Conservation (phyloP, 129 eudicot species). For the Flaveria sonorensis region DNA sequence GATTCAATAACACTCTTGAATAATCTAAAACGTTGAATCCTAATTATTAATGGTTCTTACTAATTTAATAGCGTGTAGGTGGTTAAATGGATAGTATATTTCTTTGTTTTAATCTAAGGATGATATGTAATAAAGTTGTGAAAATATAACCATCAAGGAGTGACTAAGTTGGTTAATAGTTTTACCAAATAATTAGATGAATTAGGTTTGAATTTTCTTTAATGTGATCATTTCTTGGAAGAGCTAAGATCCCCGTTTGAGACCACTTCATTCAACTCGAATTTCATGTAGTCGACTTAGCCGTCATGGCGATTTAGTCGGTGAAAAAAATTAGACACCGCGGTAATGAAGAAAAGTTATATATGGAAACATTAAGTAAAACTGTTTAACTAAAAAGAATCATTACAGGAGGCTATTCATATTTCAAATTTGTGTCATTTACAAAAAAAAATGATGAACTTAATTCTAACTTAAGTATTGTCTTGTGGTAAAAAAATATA, state of each 20-base stretch:
- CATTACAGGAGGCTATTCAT: not conserved
- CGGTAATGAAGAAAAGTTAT: not conserved
- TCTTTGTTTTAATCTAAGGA: too few relatives aligned
- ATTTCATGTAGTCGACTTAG: not conserved
- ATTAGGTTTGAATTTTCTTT: not conserved
- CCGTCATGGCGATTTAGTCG: not conserved
- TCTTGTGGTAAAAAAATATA: not conserved
- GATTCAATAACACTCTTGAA: slow-evolving; percentile 22
- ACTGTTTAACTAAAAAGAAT: not conserved
- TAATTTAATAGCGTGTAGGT: too few relatives aligned
- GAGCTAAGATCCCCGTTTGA: too few relatives aligned
- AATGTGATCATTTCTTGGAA: not conserved
- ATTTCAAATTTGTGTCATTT: not conserved
- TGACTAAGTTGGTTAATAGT: not conserved
- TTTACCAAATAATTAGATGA: not conserved
- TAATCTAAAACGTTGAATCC: slow-evolving; percentile 8
- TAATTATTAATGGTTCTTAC: too few relatives aligned
- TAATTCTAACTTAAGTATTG: not conserved
- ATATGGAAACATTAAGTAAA: not conserved
- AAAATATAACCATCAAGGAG: not conserved
- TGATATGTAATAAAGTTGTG: too few relatives aligned
- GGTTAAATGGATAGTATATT: too few relatives aligned
- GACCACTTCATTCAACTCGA: not conserved
- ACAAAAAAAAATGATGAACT: not conserved
- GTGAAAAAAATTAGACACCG: not conserved